These are phyloP conservation scores for Rhizopus stolonifer DNA, from an alignment of 371 early-diverging fungal genomes.

Conservation along the genomic window DNA sequence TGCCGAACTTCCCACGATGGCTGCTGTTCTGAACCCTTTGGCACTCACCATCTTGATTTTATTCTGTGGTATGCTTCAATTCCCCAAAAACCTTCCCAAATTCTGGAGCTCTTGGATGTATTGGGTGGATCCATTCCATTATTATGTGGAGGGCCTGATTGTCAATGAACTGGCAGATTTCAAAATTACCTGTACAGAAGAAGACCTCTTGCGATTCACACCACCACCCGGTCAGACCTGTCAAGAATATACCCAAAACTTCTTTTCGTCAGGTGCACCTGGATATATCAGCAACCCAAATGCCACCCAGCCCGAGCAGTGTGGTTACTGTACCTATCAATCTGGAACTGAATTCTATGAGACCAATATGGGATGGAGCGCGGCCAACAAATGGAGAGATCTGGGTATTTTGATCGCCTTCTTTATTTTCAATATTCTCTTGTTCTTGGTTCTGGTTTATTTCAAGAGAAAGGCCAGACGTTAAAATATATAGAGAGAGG, in stretches of 20 bases:
- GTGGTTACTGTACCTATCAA: constrained; percentile 62
- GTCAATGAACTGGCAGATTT: constrained; percentile 59
- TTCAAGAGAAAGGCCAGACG: constrained; percentile 24
- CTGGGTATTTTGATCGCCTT: constrained; percentile 58
- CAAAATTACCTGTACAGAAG: constrained; percentile 40
- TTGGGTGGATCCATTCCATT: constrained; percentile 67
- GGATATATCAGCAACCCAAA: constrained; percentile 57
- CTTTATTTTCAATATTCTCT: constrained; percentile 46
- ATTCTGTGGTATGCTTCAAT: constrained; percentile 65
- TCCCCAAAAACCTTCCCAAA: constrained; percentile 53
- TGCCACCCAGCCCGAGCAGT: constrained; percentile 42
- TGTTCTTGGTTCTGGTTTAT: constrained; percentile 30
- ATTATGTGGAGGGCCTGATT: constrained; percentile 65
- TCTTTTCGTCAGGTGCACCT: constrained; percentile 34
- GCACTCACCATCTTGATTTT: constrained; percentile 57
- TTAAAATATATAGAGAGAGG: too few species aligned
- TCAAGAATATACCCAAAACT: constrained; percentile 51
- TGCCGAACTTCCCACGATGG: constrained; percentile 57
- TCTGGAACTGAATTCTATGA: constrained; percentile 55
- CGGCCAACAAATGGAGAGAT: constrained; percentile 66
- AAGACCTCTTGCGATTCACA: constrained; percentile 49
- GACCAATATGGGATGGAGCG: constrained; percentile 20
- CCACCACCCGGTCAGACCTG: constrained; percentile 62
- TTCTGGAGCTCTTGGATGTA: constrained; percentile 76
- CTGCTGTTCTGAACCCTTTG: constrained; percentile 62